Base-by-base conservation (phyloP, 495 filamentous ascomycete species). In the Talaromyces nanjingensis region DNA sequence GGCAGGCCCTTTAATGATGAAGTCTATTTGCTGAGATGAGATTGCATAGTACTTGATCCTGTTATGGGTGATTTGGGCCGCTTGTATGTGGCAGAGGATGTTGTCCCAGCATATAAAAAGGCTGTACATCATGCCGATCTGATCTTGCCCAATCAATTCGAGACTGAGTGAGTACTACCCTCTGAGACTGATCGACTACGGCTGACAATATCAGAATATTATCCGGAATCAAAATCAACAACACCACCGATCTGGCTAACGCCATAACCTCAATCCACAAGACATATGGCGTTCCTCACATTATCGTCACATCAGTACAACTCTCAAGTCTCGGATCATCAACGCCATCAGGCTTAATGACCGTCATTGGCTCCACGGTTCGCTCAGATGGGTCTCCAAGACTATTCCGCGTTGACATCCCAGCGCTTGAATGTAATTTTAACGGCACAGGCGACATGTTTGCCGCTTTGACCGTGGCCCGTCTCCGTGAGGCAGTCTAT, bases 361-460 rank as follows among this genome's bases (percentile, higher is more conserved):
- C 86, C 1, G 82, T 96, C 54, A 84, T 97, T 59, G 92, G 92
- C 55, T 94, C 91, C 12, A 91, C 87, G 24, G 86, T 78, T 11
- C 75, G 76, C 53, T 85, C 86, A 4, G 78, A 84, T 69, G 79
- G 81, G 55, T 79, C 77, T 24, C 84, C 93, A 1, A 88, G 93
- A 7, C 78, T 89, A 57, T 97, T 97, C 82, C 84, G 87, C 64
- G 83, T 98, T 71, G 84, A 89, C 60, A 87, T 97, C 60, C 91
- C 93, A 1, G 85, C 89, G 5, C 86, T 98, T 60, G 89, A 96
- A 69, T 89, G 89, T 74, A 96, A 91, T 80, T 98, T 97, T 74
- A 91, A 88, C 70, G 94, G 94, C 27, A 97, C 94, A 1, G 94
- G 94, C 14, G 94, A 98, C 77, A 97, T 98, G 92, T 97, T 98